These are phyloP conservation scores for Paracoccidioides brasiliensis DNA, from an alignment of 2,329 filamentous ascomycete genomes.

Conservation along the genomic window DNA sequence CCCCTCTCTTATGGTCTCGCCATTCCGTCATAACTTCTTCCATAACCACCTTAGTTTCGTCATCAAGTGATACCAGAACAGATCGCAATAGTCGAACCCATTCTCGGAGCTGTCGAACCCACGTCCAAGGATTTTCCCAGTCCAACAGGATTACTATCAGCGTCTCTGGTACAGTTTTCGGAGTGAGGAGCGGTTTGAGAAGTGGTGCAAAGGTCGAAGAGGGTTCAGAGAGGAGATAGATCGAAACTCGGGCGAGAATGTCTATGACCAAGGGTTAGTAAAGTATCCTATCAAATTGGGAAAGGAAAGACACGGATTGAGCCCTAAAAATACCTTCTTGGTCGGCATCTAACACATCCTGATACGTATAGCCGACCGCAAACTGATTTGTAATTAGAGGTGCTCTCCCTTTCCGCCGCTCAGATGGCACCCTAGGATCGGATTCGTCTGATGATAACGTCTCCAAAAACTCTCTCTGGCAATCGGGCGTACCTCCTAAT, in stretches of 20 bases:
- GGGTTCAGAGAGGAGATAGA: constrained; percentile 78
- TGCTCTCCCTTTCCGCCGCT: constrained; percentile 40
- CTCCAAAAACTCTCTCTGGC: constrained; percentile 73
- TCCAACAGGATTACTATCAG: constrained; percentile 85
- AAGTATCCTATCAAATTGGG: neutral
- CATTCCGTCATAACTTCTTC: constrained; percentile 73
- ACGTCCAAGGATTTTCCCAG: constrained; percentile 88
- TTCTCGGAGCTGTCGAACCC: constrained; percentile 75
- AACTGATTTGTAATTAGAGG: constrained; percentile 84
- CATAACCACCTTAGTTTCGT: constrained; percentile 68
- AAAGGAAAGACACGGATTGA: neutral
- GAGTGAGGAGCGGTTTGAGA: constrained; percentile 69
- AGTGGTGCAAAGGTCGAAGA: constrained; percentile 72
- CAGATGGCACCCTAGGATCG: constrained; percentile 30
- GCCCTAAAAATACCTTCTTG: constrained; percentile 56
- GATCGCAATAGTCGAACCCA: constrained; percentile 78
- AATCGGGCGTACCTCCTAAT: constrained; percentile 62
- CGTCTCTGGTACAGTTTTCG: constrained; percentile 71
- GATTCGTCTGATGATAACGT: constrained; percentile 34
- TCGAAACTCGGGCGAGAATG: constrained; percentile 74
- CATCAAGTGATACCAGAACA: constrained; percentile 59
- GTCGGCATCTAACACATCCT: constrained; percentile 84
- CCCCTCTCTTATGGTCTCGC: constrained; percentile 59
- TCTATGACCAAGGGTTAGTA: constrained; percentile 39
- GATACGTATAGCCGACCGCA: constrained; percentile 86